Base-by-base conservation (phyloP, 23 red algal species). In the Gracilaria vermiculophylla region DNA sequence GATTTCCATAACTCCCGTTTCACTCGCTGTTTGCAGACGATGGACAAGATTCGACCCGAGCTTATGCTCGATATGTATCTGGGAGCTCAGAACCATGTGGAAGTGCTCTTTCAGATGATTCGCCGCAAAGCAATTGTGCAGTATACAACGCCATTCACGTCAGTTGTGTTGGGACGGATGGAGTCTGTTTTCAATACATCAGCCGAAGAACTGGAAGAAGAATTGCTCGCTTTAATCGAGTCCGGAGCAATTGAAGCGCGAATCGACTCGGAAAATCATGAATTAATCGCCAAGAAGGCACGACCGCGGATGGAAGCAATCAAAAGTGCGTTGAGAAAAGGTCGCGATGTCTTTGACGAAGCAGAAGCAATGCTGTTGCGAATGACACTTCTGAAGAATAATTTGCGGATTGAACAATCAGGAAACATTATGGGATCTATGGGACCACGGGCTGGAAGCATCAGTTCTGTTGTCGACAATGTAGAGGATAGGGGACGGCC, bases 1-100 rank as follows among this genome's bases (percentile, higher is more conserved):
- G 95, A 97, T 53, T 97, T 97, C 77, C 80, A 94, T 67, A 64
- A 77, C 73, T 80, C 88, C 12, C 85, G 91, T n/a, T 97, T 94
- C 67, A 81, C 86, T 48, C 49, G 80, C 21, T 91, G 85, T 32
- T 57, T 97, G 40, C 62, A 60, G 12, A 81, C 75, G 3, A 40
- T 97, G 62, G 90, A 71, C 2, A 60, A 65, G 9, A 87, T 94
- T 10, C 54, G 86, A 53, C 90, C 82, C 10, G 95, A 97, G 15
- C 55, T 87, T 23, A 29, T 71, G 71, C 48, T 97, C 76, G 95
- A 97, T 60, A 62, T 94, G 74, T 86, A 93, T 60, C 61, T 97
- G 3, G 82, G 82, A 28, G 66, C 53, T 14, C 53, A 78, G 16
- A 65, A 78, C 11, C 93, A 95, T 76, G 89, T 97, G 15, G 75